A percentile compares a stretch with the other conserved stretches of the same genome.
Evolutionary conservation across 371 early-diverging fungal species (phyloP).

Genomic region (Mortierella sp.): DNA sequence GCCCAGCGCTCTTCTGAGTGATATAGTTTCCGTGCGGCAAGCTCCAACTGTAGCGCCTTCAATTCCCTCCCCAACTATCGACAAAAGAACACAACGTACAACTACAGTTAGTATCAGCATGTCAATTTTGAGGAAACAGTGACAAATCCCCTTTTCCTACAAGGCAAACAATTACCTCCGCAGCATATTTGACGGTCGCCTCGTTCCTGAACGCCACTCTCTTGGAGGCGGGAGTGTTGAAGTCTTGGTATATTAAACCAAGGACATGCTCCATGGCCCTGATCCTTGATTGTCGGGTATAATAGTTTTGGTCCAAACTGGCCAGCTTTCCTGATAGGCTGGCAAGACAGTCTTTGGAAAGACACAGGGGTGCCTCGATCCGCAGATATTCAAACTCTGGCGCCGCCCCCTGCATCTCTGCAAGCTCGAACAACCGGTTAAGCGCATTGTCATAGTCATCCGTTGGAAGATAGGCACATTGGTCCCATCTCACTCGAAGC

Average conservation of each 20-base stretch:
- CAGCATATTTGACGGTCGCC: slow-evolving; percentile 49
- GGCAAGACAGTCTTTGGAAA: slow-evolving; percentile 46
- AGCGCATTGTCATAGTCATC: slow-evolving; percentile 50
- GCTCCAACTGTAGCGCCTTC: slow-evolving; percentile 62
- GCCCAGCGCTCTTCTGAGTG: slow-evolving; percentile 53
- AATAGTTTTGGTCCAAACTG: slow-evolving; percentile 40
- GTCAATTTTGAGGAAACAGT: neutral
- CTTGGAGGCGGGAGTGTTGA: slow-evolving; percentile 14
- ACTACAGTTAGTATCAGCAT: neutral
- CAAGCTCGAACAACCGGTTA: slow-evolving; percentile 35
- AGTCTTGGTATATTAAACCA: slow-evolving; percentile 45
- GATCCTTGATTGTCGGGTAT: slow-evolving; percentile 53
- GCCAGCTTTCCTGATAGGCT: slow-evolving; percentile 39
- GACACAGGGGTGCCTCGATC: slow-evolving; percentile 49
- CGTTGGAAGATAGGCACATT: slow-evolving; percentile 42
- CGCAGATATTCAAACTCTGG: slow-evolving; percentile 15
- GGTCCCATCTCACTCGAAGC: slow-evolving; percentile 47
- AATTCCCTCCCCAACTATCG: slow-evolving; percentile 49
- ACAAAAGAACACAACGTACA: neutral
- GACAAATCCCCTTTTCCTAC: neutral
- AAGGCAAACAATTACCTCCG: slow-evolving; percentile 30
- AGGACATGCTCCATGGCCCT: slow-evolving; percentile 51
- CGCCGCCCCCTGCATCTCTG: slow-evolving; percentile 20
- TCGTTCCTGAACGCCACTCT: slow-evolving; percentile 36
- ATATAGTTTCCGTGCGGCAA: slow-evolving; percentile 62